Conservation (phyloP, 2,329 filamentous ascomycete species). For the Fusarium nisikadoi region DNA sequence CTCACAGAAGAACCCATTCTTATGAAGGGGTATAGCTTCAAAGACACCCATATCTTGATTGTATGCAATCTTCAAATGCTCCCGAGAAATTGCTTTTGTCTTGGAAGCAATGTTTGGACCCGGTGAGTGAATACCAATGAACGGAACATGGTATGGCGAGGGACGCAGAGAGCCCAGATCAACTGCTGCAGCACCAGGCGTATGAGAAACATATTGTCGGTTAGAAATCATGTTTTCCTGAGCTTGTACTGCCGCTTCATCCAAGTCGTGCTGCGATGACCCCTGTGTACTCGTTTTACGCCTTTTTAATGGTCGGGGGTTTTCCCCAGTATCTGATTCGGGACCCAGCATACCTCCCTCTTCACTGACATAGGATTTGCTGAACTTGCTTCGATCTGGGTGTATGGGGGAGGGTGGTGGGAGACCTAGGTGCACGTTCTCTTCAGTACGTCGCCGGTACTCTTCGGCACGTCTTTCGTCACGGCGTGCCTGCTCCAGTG, state of each 20-base stretch:
- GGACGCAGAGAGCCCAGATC: slow-evolving; percentile 70
- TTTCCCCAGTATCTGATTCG: slow-evolving; percentile 66
- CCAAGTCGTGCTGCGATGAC: slow-evolving; percentile 55
- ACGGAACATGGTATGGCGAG: slow-evolving; percentile 69
- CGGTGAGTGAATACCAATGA: slow-evolving; percentile 78
- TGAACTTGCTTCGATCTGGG: slow-evolving; percentile 65
- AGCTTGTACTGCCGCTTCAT: slow-evolving; percentile 49
- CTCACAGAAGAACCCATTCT: slow-evolving; percentile 76
- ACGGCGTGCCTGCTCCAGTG: slow-evolving; percentile 64
- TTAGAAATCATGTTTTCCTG: slow-evolving; percentile 64
- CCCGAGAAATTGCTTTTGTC: slow-evolving; percentile 78
- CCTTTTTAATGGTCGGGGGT: slow-evolving; percentile 58
- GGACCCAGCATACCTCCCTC: slow-evolving; percentile 75
- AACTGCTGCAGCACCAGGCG: slow-evolving; percentile 67
- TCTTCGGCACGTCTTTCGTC: slow-evolving; percentile 61
- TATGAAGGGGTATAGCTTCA: slow-evolving; percentile 69
- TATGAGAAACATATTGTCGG: slow-evolving; percentile 70
- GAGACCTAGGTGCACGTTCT: slow-evolving; percentile 60
- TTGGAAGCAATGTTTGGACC: slow-evolving; percentile 68
- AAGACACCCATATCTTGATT: slow-evolving; percentile 72
- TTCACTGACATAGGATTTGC: slow-evolving; percentile 74
- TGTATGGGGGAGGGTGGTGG: slow-evolving; percentile 63
- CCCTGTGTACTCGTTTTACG: slow-evolving; percentile 58
- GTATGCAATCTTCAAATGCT: slow-evolving; percentile 79
- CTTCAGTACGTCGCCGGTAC: slow-evolving; percentile 57